Base-by-base conservation (phyloP, 2,329 filamentous ascomycete species). In the Ceratocystis lukuohia region DNA sequence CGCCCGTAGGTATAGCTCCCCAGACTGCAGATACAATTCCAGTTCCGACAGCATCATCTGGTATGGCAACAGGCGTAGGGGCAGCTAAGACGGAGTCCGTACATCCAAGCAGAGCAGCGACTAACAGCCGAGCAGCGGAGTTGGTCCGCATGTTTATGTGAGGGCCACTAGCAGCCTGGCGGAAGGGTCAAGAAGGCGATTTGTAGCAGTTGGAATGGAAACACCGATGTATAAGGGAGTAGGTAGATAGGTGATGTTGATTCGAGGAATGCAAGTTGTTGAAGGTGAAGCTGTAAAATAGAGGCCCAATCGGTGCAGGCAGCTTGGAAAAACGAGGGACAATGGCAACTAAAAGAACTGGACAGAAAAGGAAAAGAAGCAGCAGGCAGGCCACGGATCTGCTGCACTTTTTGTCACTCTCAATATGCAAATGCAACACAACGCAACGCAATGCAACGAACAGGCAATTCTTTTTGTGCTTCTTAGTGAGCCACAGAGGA, bases 11-110 rank as follows among this genome's bases (percentile, higher is more conserved):
- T 22, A 76, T 74, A 4, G 79, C 48, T 5, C 79, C 0, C 78
- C 77, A 2, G 77, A 76, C 45, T 76, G 76, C 71, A 78, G 77
- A 82, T 72, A 79, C 75, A 33, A 83, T 85, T 73, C 80, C 84
- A 66, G 84, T 87, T 73, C 77, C 80, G 65, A 74, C 74, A 12
- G 25, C 59, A 28, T 61, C 22, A 8, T 63, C 63, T 15, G 66
- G 64, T 6, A 48, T 41, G 22, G 66, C 63, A 8, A 57, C 62
- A 8, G 66, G 66, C 20, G 46, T 59, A 25, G 66, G 66, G 22
- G 41, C 45, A 30, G 66, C 66, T 28, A 68, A n/a, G 22, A 57
- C 48, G 7, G 64, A 65, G n/a, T 56, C 44, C 22, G 63, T 61
- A 33, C 41, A 48, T 25, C 65, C 50, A 6, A 65, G 41, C 8